A percentile compares a stretch with the other conserved stretches of the same genome.
Conservation (phyloP, 106 monocot species). For the Dendrobium nobile region DNA sequence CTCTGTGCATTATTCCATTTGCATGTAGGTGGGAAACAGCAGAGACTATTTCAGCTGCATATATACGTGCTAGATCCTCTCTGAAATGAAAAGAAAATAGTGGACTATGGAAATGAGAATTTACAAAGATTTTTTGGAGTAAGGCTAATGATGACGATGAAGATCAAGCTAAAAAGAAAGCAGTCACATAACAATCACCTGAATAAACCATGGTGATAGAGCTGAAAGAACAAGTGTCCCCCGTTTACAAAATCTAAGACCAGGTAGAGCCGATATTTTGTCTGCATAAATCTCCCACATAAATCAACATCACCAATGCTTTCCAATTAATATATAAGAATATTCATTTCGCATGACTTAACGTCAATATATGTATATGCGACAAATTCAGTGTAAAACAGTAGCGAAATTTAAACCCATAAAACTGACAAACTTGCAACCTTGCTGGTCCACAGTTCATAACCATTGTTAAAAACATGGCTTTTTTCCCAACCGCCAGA, state of each 20-base stretch:
- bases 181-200: slow-evolving; percentile 28
- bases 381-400: not conserved
- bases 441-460: too few relatives aligned
- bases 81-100: slow-evolving; percentile 25
- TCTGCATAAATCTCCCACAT: slow-evolving; percentile 34
- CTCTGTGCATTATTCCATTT: slow-evolving; percentile 98
- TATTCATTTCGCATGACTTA: not conserved
- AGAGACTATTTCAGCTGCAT: slow-evolving; percentile 95
- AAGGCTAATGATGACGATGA: not conserved
- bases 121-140: not conserved
- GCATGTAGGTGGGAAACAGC: slow-evolving; percentile 97
- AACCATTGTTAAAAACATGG: too few relatives aligned
- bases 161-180: not conserved
- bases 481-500: too few relatives aligned
- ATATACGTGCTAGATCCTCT: slow-evolving; percentile 95
- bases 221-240: slow-evolving; percentile 96
- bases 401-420: not conserved
- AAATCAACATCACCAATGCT: not conserved
- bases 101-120: too few relatives aligned
- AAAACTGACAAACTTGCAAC: not conserved
- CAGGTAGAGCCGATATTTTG: slow-evolving; percentile 85
- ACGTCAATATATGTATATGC: not conserved
- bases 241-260: slow-evolving; percentile 96
- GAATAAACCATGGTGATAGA: slow-evolving; percentile 86
- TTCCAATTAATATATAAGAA: not conserved